Evolutionary conservation across 805 yeast species (phyloP).

Genomic region (Cyberlindnera japonica): DNA sequence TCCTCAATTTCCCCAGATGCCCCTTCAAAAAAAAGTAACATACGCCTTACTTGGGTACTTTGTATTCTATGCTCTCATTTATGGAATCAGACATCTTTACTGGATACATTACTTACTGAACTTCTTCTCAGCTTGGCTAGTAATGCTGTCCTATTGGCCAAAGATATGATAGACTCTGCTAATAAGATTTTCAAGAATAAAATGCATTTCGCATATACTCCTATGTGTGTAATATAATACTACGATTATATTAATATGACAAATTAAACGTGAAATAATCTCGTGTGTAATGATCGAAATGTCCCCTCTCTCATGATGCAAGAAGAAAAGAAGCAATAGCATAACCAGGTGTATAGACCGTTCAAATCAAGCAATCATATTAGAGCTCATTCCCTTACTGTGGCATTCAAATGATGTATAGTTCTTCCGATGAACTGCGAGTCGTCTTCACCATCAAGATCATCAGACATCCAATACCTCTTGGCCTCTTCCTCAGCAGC

Average conservation of each 20-base stretch:
- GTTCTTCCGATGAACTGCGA: slow-evolving; percentile 21
- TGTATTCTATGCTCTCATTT: slow-evolving; percentile 58
- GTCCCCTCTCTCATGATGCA: too few species aligned
- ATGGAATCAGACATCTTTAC: slow-evolving; percentile 78
- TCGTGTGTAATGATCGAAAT: too few species aligned
- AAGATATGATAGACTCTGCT: not conserved
- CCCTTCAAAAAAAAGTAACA: slow-evolving; percentile 31
- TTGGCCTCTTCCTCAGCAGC: slow-evolving; percentile 34
- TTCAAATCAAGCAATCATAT: too few species aligned
- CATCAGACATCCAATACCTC: slow-evolving; percentile 30
- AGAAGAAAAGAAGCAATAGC: not conserved
- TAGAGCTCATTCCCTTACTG: too few species aligned
- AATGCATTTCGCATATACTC: too few species aligned
- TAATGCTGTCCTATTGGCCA: slow-evolving; percentile 28
- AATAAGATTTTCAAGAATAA: not conserved
- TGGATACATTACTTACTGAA: slow-evolving; percentile 81
- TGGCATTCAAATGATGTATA: slow-evolving; percentile 18
- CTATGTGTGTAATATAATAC: too few species aligned
- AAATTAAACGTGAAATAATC: too few species aligned
- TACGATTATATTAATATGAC: too few species aligned
- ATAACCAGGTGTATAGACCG: not conserved
- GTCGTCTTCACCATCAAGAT: slow-evolving; percentile 18
- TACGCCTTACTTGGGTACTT: slow-evolving; percentile 45
- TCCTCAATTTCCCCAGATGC: slow-evolving; percentile 36
- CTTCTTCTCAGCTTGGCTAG: slow-evolving; percentile 52